Evolutionary conservation across 371 early-diverging fungal species (phyloP), one percentile per base, ranked within the genome.

Genomic region (Conidiobolus incongruus): DNA sequence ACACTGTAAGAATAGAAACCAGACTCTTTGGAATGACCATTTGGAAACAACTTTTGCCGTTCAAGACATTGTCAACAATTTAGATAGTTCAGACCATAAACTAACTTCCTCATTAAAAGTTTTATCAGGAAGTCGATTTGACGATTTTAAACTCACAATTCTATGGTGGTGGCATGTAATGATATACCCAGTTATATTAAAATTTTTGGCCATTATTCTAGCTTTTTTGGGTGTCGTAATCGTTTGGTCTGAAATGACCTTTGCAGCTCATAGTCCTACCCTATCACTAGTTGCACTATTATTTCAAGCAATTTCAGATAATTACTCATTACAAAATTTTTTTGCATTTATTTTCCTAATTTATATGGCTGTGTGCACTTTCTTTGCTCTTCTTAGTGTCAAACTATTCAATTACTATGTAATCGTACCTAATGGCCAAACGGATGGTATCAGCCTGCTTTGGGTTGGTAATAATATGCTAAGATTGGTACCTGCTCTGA

Each of bases 41-140:
- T 42, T 72, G 12, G 40, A 52, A 29, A 61, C 66, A 31, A 78
- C 77, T 0, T 76, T 68, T 49, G 60, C 70, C 40, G 55, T 66
- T 22, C 69, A 74, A 44, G 77, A 81, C 48, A 65, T 77, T 20
- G 56, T 74, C 8, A 56, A 52, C 4, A 73, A 70, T 44, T 56
- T 55, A 41, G 57, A 56, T 8, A 66, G 52, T 51, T 35, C 46
- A 1, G 66, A 68, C 22, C 53, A 55, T 8, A 19, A 24, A 15
- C 15, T 41, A 23, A 41, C 41, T 11, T 41, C 41, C 12, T 13
- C 26, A 6, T 30, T 41, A 11, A 19, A 11, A 3, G 15, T 41
- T 10, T 30, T 41, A 17, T 29, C 26, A 15, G 41, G 41, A 12
- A 15, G 16, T 19, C 23, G 29, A 30, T 30, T 11, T 11, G 41